Base-by-base conservation (phyloP, 2,329 filamentous ascomycete genomes). In the Seiridium unicorne region DNA sequence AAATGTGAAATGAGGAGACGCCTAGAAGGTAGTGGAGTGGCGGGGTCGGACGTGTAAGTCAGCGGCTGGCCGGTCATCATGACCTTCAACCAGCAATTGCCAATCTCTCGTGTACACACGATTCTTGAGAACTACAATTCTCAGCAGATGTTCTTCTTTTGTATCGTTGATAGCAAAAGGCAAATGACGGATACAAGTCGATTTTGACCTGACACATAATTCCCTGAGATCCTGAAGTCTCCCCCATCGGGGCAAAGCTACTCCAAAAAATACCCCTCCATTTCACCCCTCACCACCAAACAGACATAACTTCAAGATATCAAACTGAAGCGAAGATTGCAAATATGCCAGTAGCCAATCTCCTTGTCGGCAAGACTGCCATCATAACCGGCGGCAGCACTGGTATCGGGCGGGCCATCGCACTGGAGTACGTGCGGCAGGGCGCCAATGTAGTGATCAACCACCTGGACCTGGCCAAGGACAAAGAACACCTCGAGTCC, bases 341-440 rank as follows among this genome's bases (percentile, higher is more conserved):
- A 26, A 38, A 44, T 55, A 83, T 83, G 80, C 71, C 79, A 4
- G 65, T 71, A 49, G 69, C 76, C 18, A 79, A 79, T 65, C 82
- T 95, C 66, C 86, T 96, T 60, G 72, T 77, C 58, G 86, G 85
- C 73, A 96, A 96, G 76, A 89, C 88, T 10, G 91, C 91, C 75
- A 90, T 92, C 72, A 92, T 97, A 69, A 96, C 92, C 0, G 92
- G 93, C 64, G 92, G 91, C 60, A 89, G 89, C 3, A 96, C 92
- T 5, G 92, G 92, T 60, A 96, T 96, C 67, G 93, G 93, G 57
- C 85, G 91, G 65, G 93, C 92, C 66, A 96, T 96, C 64, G 88
- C 89, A 47, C 83, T 96, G 55, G 89, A 88, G 68, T 96, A 91
- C 73, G 79, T 94, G 57, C 81, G 83, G 4, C 91, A 96, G 67